Evolutionary conservation across 2,329 filamentous ascomycete species (phyloP).

Genomic region (Metarhizium humberi): DNA sequence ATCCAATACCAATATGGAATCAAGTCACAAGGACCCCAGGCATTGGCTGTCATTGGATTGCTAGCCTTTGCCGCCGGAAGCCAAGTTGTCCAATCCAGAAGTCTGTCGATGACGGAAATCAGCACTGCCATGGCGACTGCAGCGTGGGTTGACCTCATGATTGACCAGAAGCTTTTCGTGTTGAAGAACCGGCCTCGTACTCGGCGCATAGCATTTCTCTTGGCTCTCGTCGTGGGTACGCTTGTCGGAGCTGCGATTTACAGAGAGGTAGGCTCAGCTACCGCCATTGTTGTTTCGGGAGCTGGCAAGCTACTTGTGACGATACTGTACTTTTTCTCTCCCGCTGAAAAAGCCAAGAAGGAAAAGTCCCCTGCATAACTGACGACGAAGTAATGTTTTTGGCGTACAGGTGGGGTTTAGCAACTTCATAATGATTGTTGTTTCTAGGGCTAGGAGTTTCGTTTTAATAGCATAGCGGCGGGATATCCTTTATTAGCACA

Average conservation of each 20-base stretch:
- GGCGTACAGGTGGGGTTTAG: neutral
- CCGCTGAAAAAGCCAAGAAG: slow-evolving; percentile 8
- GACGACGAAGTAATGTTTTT: neutral
- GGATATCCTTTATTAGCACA: neutral
- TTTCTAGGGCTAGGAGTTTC: neutral
- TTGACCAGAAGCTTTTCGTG: slow-evolving; percentile 41
- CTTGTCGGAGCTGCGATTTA: slow-evolving; percentile 43
- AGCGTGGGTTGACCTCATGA: slow-evolving; percentile 50
- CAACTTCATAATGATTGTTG: neutral
- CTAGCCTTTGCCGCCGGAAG: slow-evolving; percentile 47
- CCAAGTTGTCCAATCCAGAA: slow-evolving; percentile 48
- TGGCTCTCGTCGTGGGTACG: slow-evolving; percentile 35
- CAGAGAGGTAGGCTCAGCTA: slow-evolving; percentile 12
- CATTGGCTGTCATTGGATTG: slow-evolving; percentile 37
- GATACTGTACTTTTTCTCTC: slow-evolving; percentile 12
- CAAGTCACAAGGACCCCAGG: slow-evolving; percentile 22
- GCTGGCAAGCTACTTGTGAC: slow-evolving; percentile 16
- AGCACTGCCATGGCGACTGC: slow-evolving; percentile 57
- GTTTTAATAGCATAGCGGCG: neutral
- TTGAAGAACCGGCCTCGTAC: slow-evolving; percentile 39
- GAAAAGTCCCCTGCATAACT: neutral
- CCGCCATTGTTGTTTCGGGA: slow-evolving; percentile 15
- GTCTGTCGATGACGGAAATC: slow-evolving; percentile 49
- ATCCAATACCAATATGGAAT: slow-evolving; percentile 35
- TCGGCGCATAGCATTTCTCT: slow-evolving; percentile 39